Base-by-base conservation (phyloP, 2,329 filamentous ascomycete species). In the Sporothrix pallida region DNA sequence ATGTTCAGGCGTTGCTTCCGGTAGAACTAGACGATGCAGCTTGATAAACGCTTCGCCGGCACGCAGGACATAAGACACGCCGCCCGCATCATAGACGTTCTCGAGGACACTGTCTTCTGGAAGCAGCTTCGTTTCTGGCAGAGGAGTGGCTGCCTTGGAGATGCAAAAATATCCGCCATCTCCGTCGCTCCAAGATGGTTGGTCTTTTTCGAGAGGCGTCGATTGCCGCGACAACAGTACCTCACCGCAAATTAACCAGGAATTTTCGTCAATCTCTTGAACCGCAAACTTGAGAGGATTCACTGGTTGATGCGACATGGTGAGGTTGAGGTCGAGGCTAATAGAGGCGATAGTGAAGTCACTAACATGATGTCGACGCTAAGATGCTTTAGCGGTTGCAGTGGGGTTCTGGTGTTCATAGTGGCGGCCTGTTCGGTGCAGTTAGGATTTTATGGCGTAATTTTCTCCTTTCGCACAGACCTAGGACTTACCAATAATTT, bases 181-280 rank as follows among this genome's bases (percentile, higher is more conserved):
- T 42, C 52, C 17, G 52, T 58, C 69, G 68, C 52, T 71, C 31
- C 52, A 71, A n/a, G 31, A 60, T 52, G 63, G 63, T 52, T 68
- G 63, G 15, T 50, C 8, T n/a, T 37, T 5, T 37, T 37, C 5
- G 23, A n/a, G 44, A 44, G 44, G 15, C 42, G 63, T 20, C 50
- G 63, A 17, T n/a, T 50, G 63, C 50, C 44, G 63, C n/a, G 46
- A 31, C 44, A 68, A 44, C 42, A 48, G 2, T 12, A 68, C 46
- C 44, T 68, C 44, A 31, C 42, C 44, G 50, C 44, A 10, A 52
- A 68, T 68, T 12, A 68, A 44, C 63, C 46, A 68, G 6, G 63
- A 68, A 13, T n/a, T 31, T 26, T 50, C 15, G 63, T 50, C 15
- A 20, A 68, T 68, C 63, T 50, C 63, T 23, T 17, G 44, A 4